Evolutionary conservation across 2,329 filamentous ascomycete species (phyloP), one percentile per base, ranked within the genome.

Genomic region (Xylaria sp.): DNA sequence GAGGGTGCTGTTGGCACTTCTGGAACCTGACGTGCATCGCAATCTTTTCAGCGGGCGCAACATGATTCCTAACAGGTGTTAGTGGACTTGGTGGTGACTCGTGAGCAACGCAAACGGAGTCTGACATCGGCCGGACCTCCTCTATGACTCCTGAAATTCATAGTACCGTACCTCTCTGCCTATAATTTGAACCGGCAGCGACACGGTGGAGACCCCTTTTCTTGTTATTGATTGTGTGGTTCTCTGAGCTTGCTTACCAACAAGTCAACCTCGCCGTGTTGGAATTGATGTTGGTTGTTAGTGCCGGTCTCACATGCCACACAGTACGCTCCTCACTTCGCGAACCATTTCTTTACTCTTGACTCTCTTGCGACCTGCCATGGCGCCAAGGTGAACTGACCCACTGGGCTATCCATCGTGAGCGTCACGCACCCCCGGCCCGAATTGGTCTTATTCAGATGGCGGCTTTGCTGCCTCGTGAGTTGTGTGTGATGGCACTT

Each of bases 21-120:
- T 55, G 18, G 48, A 46, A 59, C 50, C 13, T 48, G 58, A 69
- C 63, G 46, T 69, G 67, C 67, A 66, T 66, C 13, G 37, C 32
- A 48, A 66, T 54, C 46, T 59, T 18, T 59, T 18, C n/a, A 12
- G 20, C 46, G 18, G 10, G 63, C 67, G 63, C 67, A 70, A 63
- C 63, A 66, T 70, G 48, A 59, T 23, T n/a, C 67, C 67, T 23
- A 70, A 70, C 58, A 61, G n/a, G 63, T 63, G 37, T 60, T 70
- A 66, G 67, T 60, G 59, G 52, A 20, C 25, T 62, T 15, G 41
- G 50, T 44, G 46, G 37, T 37, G 34, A 37, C 34, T 37, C 34
- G 34, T 37, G 55, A 59, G 34, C 63, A 23, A 60, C 18, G 20
- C 44, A 50, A 18, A 54, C 52, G 32, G 13, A 62, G 65, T 60